Evolutionary conservation across 2,329 filamentous ascomycete genomes (phyloP), one percentile per base, ranked within the genome.

Genomic region (Colletotrichum sp.): DNA sequence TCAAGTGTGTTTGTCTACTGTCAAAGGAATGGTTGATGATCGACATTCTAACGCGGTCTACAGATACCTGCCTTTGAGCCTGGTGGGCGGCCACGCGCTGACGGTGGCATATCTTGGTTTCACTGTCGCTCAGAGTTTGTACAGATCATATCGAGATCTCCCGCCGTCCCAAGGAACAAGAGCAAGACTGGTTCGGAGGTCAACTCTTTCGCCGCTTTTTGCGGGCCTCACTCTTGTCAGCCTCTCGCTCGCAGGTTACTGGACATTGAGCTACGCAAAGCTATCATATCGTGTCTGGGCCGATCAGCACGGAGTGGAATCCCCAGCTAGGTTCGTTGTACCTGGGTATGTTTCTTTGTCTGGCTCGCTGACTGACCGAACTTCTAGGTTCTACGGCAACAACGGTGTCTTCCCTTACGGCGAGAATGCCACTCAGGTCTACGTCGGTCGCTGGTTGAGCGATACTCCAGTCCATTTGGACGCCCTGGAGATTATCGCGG

Each of bases 401-500:
- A 84, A 83, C 77, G 86, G 87, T 28, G 82, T 85, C 9, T 81
- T 85, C 9, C 82, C 83, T 10, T 80, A 80, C 2, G 80, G 82
- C 6, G 26, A 68, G 18, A 81, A 82, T 30, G 77, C 79, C 12
- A 78, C 78, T 18, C 70, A 79, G 15, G 80, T 86, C 75, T 81
- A 88, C 62, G 79, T 90, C 60, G 85, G 85, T 13, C 85, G 87
- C 30, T 93, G 91, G 91, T 80, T 91, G 75, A 86, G 84, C 62
- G 88, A 92, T 44, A 88, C 88, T 4, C 86, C 90, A 28, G 80
- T 92, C 26, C 86, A 89, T 77, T 82, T 82, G 10, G 89, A 92
- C 80, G 87, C 88, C 13, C 85, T 91, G 73, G 88, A 90, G 75
- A 89, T 92, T 28, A 84, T 92, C 6, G 85, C 89, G 8, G 89